These are phyloP conservation scores for Suillus clintonianus DNA, from an alignment of 768 basidiomycete genomes.

Conservation along the genomic window DNA sequence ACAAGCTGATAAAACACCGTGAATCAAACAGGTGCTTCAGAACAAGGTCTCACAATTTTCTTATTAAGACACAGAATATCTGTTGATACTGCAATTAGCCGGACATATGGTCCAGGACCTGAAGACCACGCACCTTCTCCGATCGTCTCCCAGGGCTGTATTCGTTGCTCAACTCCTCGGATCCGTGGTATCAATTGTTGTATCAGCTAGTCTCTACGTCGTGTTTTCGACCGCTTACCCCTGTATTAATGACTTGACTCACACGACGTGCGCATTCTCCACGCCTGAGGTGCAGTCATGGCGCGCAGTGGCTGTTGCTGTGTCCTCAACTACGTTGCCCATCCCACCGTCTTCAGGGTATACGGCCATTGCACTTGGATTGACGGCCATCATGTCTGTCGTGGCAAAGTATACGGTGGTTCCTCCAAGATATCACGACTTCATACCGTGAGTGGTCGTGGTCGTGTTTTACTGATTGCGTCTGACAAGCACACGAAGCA, in stretches of 20 bases:
- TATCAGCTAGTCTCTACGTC: slow-evolving; percentile 55
- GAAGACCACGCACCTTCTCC: slow-evolving; percentile 64
- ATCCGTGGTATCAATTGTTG: slow-evolving; percentile 55
- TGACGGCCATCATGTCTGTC: slow-evolving; percentile 44
- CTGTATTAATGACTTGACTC: slow-evolving; percentile 41
- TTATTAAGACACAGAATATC: not conserved
- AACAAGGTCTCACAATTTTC: not conserved
- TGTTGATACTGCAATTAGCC: slow-evolving; percentile 18
- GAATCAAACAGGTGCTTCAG: not conserved
- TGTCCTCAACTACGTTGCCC: slow-evolving; percentile 19
- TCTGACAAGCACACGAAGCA: not conserved
- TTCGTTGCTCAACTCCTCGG: slow-evolving; percentile 61
- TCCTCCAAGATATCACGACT: slow-evolving; percentile 6
- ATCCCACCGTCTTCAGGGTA: slow-evolving; percentile 54
- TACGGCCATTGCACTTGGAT: slow-evolving; percentile 54
- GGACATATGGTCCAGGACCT: slow-evolving; percentile 63
- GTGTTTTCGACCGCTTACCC: slow-evolving; percentile 61
- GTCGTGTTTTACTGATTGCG: not conserved
- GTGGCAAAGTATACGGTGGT: slow-evolving; percentile 32
- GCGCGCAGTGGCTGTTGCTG: slow-evolving; percentile 5
- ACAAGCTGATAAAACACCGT: not conserved
- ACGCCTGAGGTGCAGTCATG: slow-evolving; percentile 7
- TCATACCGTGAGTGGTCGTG: not conserved
- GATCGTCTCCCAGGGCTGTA: slow-evolving; percentile 60
- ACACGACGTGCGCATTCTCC: slow-evolving; percentile 4